Evolutionary conservation across 1,284 basidiomycete species (phyloP), one percentile per base, ranked within the genome.

Genomic region (Rhizoctonia solani): DNA sequence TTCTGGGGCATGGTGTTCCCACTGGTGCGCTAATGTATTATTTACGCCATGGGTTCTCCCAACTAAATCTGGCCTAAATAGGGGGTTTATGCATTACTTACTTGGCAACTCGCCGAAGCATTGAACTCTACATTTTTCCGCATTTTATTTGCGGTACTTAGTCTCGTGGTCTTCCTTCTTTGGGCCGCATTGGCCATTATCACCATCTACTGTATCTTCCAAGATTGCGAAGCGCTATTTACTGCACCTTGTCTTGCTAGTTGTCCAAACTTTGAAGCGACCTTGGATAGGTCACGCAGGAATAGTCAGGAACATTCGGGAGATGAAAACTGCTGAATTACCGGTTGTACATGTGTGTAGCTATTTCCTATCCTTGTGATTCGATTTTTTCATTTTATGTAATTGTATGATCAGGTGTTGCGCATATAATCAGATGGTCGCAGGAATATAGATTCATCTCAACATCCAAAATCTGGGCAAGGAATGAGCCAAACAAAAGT

Each of bases 1-100:
- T 63, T 50, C 27, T 63, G 59, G 59, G 59, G 44, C n/a, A 63
- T 63, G 59, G 59, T 63, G 19, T 63, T 63, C 47, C 59, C 59
- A 25, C 29, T 52, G 49, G 59, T 63, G 32, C 6, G 47, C 25
- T 16, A n/a, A n/a, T n/a, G n/a, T n/a, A 2, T 4, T 9, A 14
- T 1, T n/a, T 39, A 2, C 16, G 9, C 8, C 13, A 23, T 37
- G 11, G 4, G 3, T 14, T n/a, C n/a, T 29, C 27, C 25, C 8
- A 16, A 2, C 53, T 50, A 8, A 8, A 14, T 34, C 32, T 41
- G 21, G 29, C 23, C 1, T 25, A 25, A 19, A 16, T 19, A 63
- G 59, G 59, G 59, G 23, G 59, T 63, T 27, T 63, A 63, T 42
- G 27, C 34, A 4, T 41, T 53, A 9, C 32, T 63, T 16, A 63